Evolutionary conservation across 768 basidiomycete species (phyloP), one percentile per base, ranked within the genome.

Genomic region (Stropharia rugosoannulata): DNA sequence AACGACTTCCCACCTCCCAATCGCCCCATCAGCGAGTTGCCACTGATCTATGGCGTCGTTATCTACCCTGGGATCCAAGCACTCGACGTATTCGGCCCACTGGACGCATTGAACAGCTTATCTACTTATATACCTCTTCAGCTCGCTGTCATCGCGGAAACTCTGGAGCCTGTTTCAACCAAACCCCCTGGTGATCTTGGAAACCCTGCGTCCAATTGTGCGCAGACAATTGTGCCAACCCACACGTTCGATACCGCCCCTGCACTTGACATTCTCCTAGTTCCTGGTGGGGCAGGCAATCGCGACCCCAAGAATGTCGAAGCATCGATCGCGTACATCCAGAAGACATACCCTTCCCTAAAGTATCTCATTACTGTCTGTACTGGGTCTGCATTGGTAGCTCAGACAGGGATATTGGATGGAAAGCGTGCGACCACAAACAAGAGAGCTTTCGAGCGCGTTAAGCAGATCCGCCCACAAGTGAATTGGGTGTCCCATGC

Each of bases 401-500:
- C 78, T 3, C 62, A 65, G 4, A 70, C 75, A 2, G 78, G 79
- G 0, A 60, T 76, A 1, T 63, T 80, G 16, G 78, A 79, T 41
- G 74, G 75, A 19, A 67, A 64, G 44, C 64, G 66, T 9, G 79
- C 77, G 10, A 81, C 79, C 3, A 76, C 77, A 22, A 79, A 79
- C 57, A 80, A 81, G 64, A 59, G 60, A 1, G 54, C 51, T 11
- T 79, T 69, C 65, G 62, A 54, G 8, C 49, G 57, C 42, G 64
- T 64, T 4, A 65, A 63, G 11, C 65, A 56, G 36, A 27, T 58
- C n/a, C 57, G 67, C 6, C 64, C 68, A 2, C 64, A 73, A 45
- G 75, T 79, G 5, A 57, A 70, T 3, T 81, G 80, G 78, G 68
- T 79, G 25, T 51, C 73, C 0, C 70, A 70, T 36, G 80, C 79